Evolutionary conservation across 768 basidiomycete species (phyloP).

Genomic region (Multifurca ochricompacta): DNA sequence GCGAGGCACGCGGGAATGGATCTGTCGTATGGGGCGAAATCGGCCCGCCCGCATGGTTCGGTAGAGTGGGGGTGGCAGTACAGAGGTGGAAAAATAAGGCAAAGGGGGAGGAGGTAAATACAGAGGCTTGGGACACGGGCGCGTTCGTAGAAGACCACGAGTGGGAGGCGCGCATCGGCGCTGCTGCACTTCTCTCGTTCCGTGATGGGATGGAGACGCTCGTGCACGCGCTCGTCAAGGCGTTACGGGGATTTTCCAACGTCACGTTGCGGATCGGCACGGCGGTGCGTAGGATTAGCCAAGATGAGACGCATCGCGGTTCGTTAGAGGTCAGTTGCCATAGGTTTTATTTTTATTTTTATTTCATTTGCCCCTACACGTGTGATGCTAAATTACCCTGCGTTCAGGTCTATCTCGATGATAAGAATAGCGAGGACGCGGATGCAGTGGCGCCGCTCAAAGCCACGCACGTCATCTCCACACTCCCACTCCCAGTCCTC

Average conservation of each 20-base stretch:
- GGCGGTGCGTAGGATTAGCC: slow-evolving; percentile 30
- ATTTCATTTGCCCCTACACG: too few species aligned
- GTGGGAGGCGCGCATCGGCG: slow-evolving; percentile 36
- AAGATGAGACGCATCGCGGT: slow-evolving; percentile 27
- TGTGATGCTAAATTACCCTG: too few species aligned
- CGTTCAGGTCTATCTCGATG: slow-evolving; percentile 30
- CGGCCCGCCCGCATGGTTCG: slow-evolving; percentile 22
- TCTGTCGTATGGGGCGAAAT: slow-evolving; percentile 60
- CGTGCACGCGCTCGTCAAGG: slow-evolving; percentile 43
- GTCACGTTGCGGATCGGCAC: slow-evolving; percentile 49
- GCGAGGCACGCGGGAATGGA: slow-evolving; percentile 60
- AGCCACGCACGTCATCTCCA: slow-evolving; percentile 68
- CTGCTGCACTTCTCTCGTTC: slow-evolving; percentile 77
- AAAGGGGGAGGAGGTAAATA: slow-evolving; percentile 13
- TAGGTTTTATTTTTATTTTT: background rate
- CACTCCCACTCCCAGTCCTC: slow-evolving; percentile 59
- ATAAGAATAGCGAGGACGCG: background rate
- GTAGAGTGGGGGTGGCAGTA: slow-evolving; percentile 1
- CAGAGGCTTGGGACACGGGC: slow-evolving; percentile 38
- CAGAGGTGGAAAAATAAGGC: slow-evolving; percentile 8
- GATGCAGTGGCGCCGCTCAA: slow-evolving; percentile 25
- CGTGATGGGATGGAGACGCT: slow-evolving; percentile 66
- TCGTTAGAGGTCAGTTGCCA: slow-evolving; percentile 38
- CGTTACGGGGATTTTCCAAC: slow-evolving; percentile 42
- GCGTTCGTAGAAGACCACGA: slow-evolving; percentile 23